A percentile compares a stretch with the other conserved stretches of the same genome.
These are phyloP conservation scores for Backusella tuberculispora DNA, from an alignment of 192 early-diverging fungal species.

Conservation along the genomic window DNA sequence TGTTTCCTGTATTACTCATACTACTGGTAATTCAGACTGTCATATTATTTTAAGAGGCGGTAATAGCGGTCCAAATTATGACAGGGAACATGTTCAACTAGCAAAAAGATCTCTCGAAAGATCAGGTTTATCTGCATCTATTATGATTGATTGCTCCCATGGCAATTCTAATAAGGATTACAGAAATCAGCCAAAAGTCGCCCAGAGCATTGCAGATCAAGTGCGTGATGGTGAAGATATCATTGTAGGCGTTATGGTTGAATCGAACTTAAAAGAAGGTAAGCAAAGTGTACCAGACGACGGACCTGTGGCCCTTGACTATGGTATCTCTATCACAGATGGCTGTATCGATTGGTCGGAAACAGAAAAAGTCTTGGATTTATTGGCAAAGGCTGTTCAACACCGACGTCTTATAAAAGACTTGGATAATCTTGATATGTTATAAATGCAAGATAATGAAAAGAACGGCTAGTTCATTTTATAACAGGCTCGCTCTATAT, in stretches of 20 bases:
- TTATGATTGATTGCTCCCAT: slow-evolving; percentile 97
- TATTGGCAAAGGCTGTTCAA: slow-evolving; percentile 78
- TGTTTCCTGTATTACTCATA: slow-evolving; percentile 84
- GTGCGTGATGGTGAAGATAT: slow-evolving; percentile 67
- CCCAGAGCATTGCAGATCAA: slow-evolving; percentile 68
- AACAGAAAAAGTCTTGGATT: slow-evolving; percentile 75
- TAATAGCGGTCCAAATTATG: slow-evolving; percentile 89
- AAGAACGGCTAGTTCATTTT: neutral
- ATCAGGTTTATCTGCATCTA: slow-evolving; percentile 62
- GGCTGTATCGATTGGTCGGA: slow-evolving; percentile 89
- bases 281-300: slow-evolving; percentile 80
- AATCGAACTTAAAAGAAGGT: slow-evolving; percentile 86
- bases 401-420: slow-evolving; percentile 46
- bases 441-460: neutral
- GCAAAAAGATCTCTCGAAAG: slow-evolving; percentile 59
- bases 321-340: slow-evolving; percentile 93
- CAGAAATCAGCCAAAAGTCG: slow-evolving; percentile 82
- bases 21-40: slow-evolving; percentile 83
- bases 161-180: slow-evolving; percentile 93
- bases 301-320: slow-evolving; percentile 68
- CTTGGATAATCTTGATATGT: neutral
- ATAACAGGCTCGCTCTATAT: neutral
- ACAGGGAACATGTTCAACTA: slow-evolving; percentile 25
- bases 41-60: slow-evolving; percentile 93
- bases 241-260: slow-evolving; percentile 94